A percentile compares a stretch with the other conserved stretches of the same genome.
These are phyloP conservation scores for Nakaseomyces kungkrabaensis DNA, from an alignment of 1,139 yeast genomes.

Conservation along the genomic window DNA sequence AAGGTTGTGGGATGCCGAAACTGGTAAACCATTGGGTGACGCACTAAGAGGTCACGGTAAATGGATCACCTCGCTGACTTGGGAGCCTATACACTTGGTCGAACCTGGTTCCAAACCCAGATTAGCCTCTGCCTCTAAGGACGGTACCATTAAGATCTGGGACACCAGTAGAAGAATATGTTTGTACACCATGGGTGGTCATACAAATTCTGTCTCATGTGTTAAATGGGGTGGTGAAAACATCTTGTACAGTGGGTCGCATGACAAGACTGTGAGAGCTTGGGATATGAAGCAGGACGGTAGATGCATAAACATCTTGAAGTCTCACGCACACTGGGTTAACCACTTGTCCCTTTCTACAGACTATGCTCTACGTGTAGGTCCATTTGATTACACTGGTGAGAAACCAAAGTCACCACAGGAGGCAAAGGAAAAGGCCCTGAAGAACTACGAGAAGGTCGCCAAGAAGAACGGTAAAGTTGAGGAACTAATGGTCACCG, in stretches of 20 bases:
- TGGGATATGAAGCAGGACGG: conserved; percentile 79
- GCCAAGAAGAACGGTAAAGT: conserved; percentile 60
- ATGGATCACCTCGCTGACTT: conserved; percentile 80
- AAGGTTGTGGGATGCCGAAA: conserved; percentile 73
- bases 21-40: conserved; percentile 67
- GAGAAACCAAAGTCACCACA: conserved; percentile 39
- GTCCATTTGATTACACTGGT: conserved; percentile 55
- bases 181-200: conserved; percentile 72
- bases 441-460: conserved; percentile 63
- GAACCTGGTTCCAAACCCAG: conserved; percentile 57
- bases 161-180: conserved; percentile 68
- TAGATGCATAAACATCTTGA: conserved; percentile 65
- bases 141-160: conserved; percentile 86
- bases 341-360: conserved; percentile 88
- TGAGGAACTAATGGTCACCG: conserved; percentile 82
- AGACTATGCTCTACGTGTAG: conserved; percentile 77
- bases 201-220: conserved; percentile 80
- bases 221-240: conserved; percentile 95
- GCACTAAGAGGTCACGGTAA: conserved; percentile 74
- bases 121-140: conserved; percentile 83
- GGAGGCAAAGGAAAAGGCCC: conserved; percentile 53
- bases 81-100: conserved; percentile 91
- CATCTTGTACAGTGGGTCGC: conserved; percentile 80
- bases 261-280: conserved; percentile 85
- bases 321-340: conserved; percentile 96